phyloP scores from a whole-genome alignment of 495 filamentous ascomycete genomes.

The Chaetomium tenue region DNA sequence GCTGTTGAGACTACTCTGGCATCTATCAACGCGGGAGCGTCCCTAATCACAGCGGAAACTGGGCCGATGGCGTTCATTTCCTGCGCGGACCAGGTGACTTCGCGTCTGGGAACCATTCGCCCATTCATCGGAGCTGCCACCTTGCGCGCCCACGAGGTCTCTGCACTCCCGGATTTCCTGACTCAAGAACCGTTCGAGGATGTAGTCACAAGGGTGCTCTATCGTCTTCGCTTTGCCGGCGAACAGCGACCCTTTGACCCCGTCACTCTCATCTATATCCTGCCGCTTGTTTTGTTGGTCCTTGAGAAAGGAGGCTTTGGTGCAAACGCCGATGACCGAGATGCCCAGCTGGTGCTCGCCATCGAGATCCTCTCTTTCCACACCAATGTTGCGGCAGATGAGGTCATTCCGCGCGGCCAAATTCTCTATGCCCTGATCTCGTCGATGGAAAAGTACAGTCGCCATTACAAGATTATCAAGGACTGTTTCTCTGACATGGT shows the following conservation, averaged over 20 bases:
- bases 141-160: slow-evolving; percentile 70
- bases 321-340: slow-evolving; percentile 67
- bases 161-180: slow-evolving; percentile 66
- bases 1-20: slow-evolving; percentile 68
- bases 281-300: slow-evolving; percentile 75
- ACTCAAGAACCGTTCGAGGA: slow-evolving; percentile 79
- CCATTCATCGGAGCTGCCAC: slow-evolving; percentile 86
- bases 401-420: slow-evolving; percentile 70
- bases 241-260: slow-evolving; percentile 90
- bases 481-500: slow-evolving; percentile 85
- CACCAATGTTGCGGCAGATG: slow-evolving; percentile 67
- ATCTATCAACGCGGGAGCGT: slow-evolving; percentile 73
- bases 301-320: slow-evolving; percentile 77
- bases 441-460: slow-evolving; percentile 83
- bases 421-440: slow-evolving; percentile 66
- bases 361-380: slow-evolving; percentile 91
- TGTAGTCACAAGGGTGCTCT: slow-evolving; percentile 83
- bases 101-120: slow-evolving; percentile 71
- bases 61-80: slow-evolving; percentile 78
- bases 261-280: slow-evolving; percentile 78
- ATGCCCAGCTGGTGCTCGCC: slow-evolving; percentile 82
- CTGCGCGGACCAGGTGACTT: slow-evolving; percentile 67
- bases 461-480: slow-evolving; percentile 91
- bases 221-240: slow-evolving; percentile 82
- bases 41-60: slow-evolving; percentile 71